phyloP scores from a whole-genome alignment of 2,329 filamentous ascomycete species.

The Fusarium praegraminearum region DNA sequence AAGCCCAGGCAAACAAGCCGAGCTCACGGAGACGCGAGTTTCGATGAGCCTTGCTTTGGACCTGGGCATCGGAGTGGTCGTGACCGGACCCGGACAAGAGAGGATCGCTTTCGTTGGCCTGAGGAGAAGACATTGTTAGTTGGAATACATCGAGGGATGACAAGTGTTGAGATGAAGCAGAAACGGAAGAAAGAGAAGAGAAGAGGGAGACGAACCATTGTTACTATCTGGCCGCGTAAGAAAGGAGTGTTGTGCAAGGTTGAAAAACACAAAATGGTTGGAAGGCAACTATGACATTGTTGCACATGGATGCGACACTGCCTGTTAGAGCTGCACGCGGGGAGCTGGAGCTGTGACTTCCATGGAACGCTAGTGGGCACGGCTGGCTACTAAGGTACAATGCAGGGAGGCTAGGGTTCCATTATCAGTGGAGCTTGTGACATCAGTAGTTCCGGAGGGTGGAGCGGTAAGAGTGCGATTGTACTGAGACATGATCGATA shows the following conservation, averaged over 20 bases:
- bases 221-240: slow-evolving; percentile 33
- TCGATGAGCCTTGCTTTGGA: slow-evolving; percentile 44
- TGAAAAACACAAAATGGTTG: slow-evolving; percentile 18
- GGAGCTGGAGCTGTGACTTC: slow-evolving; percentile 17
- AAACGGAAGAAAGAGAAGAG: background rate
- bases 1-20: slow-evolving; percentile 83
- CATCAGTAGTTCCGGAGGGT: slow-evolving; percentile 30
- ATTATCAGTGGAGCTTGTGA: slow-evolving; percentile 33
- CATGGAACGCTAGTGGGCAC: background rate
- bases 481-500: background rate
- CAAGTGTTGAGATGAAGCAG: slow-evolving; percentile 11
- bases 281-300: slow-evolving; percentile 10
- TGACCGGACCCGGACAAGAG: slow-evolving; percentile 54
- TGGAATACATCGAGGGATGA: background rate
- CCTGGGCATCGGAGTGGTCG: slow-evolving; percentile 48
- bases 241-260: slow-evolving; percentile 25
- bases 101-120: slow-evolving; percentile 59
- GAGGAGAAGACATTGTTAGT: slow-evolving; percentile 35
- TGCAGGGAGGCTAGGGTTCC: slow-evolving; percentile 16
- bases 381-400: background rate
- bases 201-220: slow-evolving; percentile 35
- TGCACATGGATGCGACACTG: slow-evolving; percentile 19
- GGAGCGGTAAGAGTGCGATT: slow-evolving; percentile 26
- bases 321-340: slow-evolving; percentile 17
- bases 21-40: slow-evolving; percentile 72